Evolutionary conservation across 192 early-diverging fungal genomes (phyloP).

Genomic region (Umbelopsis sp.): DNA sequence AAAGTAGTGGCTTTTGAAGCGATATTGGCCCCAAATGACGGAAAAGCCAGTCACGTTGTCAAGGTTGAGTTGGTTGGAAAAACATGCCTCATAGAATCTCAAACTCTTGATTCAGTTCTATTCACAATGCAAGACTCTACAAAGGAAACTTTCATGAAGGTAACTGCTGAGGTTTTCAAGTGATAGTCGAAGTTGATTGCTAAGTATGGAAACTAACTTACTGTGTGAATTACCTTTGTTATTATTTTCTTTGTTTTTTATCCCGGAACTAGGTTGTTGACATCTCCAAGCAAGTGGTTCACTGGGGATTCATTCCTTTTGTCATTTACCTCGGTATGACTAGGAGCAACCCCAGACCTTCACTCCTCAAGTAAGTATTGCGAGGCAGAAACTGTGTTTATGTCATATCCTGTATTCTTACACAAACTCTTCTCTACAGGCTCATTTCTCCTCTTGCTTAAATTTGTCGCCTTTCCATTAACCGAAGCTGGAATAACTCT

Average conservation of each 20-base stretch:
- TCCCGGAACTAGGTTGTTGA: slow-evolving; percentile 37
- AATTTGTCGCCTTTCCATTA: not conserved
- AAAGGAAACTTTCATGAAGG: slow-evolving; percentile 57
- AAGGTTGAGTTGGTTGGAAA: too few relatives aligned
- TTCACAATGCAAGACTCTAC: slow-evolving; percentile 52
- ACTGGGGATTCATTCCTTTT: slow-evolving; percentile 65
- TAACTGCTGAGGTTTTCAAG: slow-evolving; percentile 5
- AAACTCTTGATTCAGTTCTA: slow-evolving; percentile 8
- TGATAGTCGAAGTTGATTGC: not conserved
- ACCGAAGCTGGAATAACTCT: not conserved
- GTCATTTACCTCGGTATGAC: slow-evolving; percentile 62
- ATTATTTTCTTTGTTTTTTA: not conserved
- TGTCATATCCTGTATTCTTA: not conserved
- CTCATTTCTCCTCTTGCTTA: slow-evolving; percentile 38
- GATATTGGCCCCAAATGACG: not conserved
- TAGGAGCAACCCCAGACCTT: slow-evolving; percentile 39
- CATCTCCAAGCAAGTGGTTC: slow-evolving; percentile 58
- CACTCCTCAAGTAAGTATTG: slow-evolving; percentile 39
- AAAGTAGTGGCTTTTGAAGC: not conserved
- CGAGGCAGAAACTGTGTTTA: not conserved
- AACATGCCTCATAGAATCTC: too few relatives aligned
- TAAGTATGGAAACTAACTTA: not conserved
- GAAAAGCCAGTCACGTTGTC: not conserved
- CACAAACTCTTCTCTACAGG: slow-evolving; percentile 6
- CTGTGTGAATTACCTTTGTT: not conserved